These are phyloP conservation scores for Marasmius sp. DNA, from an alignment of 1,284 basidiomycete species.

Conservation along the genomic window DNA sequence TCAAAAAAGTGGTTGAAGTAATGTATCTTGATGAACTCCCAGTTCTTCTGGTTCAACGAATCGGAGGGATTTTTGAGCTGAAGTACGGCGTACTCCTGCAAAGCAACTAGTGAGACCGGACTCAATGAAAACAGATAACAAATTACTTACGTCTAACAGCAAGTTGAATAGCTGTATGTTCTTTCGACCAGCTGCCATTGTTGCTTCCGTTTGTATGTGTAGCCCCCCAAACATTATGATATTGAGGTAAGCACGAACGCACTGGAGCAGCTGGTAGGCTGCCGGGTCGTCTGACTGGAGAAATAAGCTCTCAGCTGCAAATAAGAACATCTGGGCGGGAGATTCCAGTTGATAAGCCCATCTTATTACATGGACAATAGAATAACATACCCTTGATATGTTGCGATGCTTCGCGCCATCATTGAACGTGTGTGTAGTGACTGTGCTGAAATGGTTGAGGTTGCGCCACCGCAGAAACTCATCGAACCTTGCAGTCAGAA, in stretches of 20 bases:
- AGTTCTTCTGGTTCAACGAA: too few relatives aligned
- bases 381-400: conserved; percentile 24
- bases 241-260: conserved; percentile 4
- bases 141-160: not conserved
- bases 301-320: conserved; percentile 1
- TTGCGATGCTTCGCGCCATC: conserved; percentile 39
- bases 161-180: not conserved
- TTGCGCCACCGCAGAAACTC: conserved; percentile 32
- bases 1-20: conserved; percentile 15
- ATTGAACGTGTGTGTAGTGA: conserved; percentile 29
- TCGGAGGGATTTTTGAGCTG: too few relatives aligned
- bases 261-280: conserved; percentile 3
- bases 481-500: conserved; percentile 17
- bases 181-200: not conserved
- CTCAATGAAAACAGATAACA: too few relatives aligned
- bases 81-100: too few relatives aligned
- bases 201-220: conserved; percentile 1
- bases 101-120: too few relatives aligned
- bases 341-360: too few relatives aligned
- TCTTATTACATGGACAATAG: not conserved
- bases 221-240: conserved; percentile 6
- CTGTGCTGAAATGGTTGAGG: conserved; percentile 34
- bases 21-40: conserved; percentile 25
- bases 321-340: conserved; percentile 6
- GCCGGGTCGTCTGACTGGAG: not conserved